Evolutionary conservation across 192 early-diverging fungal species (phyloP).

Genomic region (Linnemannia exigua): DNA sequence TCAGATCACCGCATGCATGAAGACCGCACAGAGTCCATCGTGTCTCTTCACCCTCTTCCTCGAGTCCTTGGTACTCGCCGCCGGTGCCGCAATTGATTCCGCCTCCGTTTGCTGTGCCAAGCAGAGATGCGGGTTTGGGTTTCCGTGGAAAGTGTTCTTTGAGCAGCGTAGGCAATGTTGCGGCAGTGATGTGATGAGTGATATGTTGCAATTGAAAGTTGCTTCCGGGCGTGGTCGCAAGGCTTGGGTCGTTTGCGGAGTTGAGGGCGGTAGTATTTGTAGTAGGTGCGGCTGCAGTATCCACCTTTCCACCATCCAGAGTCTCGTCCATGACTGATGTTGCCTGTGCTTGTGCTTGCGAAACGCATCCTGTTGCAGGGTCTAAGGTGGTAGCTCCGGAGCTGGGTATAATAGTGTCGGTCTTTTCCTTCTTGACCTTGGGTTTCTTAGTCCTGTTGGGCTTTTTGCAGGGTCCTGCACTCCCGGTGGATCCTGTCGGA

Average conservation of each 20-base stretch:
- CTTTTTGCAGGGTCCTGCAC: conserved; percentile 14
- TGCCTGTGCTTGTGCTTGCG: no score
- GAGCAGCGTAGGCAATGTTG: conserved; percentile 58
- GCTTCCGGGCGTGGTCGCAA: conserved; percentile 40
- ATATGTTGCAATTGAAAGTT: conserved; percentile 62
- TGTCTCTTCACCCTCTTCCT: conserved; percentile 22
- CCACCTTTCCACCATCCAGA: background rate
- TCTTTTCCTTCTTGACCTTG: conserved; percentile 17
- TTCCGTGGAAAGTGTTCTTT: conserved; percentile 54
- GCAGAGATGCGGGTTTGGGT: background rate
- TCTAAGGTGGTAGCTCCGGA: background rate
- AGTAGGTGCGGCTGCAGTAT: conserved; percentile 1
- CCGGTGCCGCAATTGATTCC: background rate
- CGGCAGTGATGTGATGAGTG: conserved; percentile 60
- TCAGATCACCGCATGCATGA: conserved; percentile 89
- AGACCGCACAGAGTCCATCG: conserved; percentile 84
- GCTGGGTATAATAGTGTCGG: conserved; percentile 35
- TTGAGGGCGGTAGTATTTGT: background rate
- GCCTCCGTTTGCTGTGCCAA: background rate
- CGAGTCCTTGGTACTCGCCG: background rate
- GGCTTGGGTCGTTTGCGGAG: conserved; percentile 33
- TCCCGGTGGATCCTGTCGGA: conserved; percentile 12
- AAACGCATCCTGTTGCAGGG: background rate
- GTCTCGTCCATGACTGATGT: background rate
- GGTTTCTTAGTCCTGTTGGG: conserved; percentile 7